These are phyloP conservation scores for Diaporthe capsici DNA, from an alignment of 2,329 filamentous ascomycete species.

Conservation along the genomic window DNA sequence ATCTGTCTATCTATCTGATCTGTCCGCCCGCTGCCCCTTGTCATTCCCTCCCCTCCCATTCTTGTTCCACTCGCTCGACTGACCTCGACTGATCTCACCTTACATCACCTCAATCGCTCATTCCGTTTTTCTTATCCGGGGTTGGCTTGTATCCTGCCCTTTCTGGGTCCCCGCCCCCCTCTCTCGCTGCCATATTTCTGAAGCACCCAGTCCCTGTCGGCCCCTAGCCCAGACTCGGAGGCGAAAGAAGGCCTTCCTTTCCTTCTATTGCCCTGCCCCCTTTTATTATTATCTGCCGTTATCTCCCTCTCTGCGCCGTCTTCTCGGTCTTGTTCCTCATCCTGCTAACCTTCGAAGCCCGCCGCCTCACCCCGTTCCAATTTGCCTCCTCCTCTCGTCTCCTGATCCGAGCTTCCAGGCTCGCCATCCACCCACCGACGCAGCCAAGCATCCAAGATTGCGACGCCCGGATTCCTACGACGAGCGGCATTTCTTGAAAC, in stretches of 20 bases:
- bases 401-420: constrained; percentile 26
- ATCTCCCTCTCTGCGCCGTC: constrained; percentile 4
- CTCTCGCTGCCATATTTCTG: constrained; percentile 28
- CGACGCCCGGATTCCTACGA: neutral
- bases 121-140: constrained; percentile 19
- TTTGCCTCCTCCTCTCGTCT: constrained; percentile 19
- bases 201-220: constrained; percentile 22
- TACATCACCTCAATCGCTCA: constrained; percentile 21
- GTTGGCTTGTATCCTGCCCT: constrained; percentile 7
- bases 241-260: constrained; percentile 2
- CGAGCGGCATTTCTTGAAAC: constrained; percentile 33
- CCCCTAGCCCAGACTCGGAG: constrained; percentile 27
- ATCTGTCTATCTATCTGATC: neutral
- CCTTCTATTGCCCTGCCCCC: constrained; percentile 14
- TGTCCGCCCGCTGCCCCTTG: neutral
- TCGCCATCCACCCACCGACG: neutral
- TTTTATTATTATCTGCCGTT: constrained; percentile 19
- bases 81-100: neutral
- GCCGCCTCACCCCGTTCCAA: constrained; percentile 13
- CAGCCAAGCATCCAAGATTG: constrained; percentile 29
- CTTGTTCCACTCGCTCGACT: constrained; percentile 14
- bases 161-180: constrained; percentile 18
- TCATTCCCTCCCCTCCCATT: neutral
- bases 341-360: neutral
- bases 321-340: constrained; percentile 15